Evolutionary conservation across 768 basidiomycete genomes (phyloP).

Genomic region (Panaeolus papilionaceus): DNA sequence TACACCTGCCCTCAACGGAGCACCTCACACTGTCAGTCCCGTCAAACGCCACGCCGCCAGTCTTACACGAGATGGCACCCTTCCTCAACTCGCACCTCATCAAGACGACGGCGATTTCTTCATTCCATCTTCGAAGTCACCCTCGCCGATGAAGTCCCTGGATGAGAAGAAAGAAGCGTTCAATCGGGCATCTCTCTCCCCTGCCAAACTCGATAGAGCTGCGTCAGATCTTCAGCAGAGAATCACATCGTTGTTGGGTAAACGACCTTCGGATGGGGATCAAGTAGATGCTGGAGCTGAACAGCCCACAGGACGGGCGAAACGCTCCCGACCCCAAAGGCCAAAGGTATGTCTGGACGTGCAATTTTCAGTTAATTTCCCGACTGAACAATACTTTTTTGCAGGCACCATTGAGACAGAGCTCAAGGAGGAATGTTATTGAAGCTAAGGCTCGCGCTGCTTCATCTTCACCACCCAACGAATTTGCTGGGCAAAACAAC

Average conservation of each 20-base stretch:
- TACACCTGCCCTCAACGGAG: neutral
- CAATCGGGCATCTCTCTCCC: conserved; percentile 40
- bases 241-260: conserved; percentile 72
- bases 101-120: conserved; percentile 8
- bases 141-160: conserved; percentile 55
- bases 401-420: conserved; percentile 28
- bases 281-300: conserved; percentile 23
- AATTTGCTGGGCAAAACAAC: neutral
- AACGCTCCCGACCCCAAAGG: conserved; percentile 45
- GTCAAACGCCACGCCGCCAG: neutral
- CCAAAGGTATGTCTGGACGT: conserved; percentile 35
- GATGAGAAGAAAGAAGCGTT: conserved; percentile 29
- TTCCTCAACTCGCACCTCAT: neutral
- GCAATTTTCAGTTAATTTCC: neutral
- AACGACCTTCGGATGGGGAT: conserved; percentile 58
- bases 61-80: neutral
- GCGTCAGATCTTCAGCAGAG: conserved; percentile 71
- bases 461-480: neutral
- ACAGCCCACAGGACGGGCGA: conserved; percentile 26
- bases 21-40: neutral
- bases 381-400: conserved; percentile 7
- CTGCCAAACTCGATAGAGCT: conserved; percentile 51
- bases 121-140: conserved; percentile 67
- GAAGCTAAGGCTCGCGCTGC: neutral
- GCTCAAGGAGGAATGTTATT: neutral